Evolutionary conservation across 1,139 yeast genomes (phyloP).

Genomic region (Saccharomyces pastorianus): DNA sequence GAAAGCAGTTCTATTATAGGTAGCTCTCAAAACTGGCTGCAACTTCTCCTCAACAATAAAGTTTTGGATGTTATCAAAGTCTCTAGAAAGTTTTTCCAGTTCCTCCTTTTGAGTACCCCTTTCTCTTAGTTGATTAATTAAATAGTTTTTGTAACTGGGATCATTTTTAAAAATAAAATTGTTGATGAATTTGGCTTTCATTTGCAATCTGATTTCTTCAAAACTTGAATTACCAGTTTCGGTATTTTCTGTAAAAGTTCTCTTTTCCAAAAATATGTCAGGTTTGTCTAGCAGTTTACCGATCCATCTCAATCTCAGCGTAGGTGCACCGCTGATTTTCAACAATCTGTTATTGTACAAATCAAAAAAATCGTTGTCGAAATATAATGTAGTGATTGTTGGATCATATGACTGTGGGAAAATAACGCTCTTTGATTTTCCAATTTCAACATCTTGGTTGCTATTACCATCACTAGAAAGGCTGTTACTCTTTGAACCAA

Average conservation of each 20-base stretch:
- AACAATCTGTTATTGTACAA: conserved; percentile 78
- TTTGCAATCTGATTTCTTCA: conserved; percentile 42
- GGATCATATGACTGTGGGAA: conserved; percentile 54
- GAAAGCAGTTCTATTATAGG: conserved; percentile 88
- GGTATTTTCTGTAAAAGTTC: conserved; percentile 51
- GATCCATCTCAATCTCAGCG: conserved; percentile 84
- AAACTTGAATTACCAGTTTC: conserved; percentile 44
- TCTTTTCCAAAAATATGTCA: conserved; percentile 73
- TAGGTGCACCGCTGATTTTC: conserved; percentile 60
- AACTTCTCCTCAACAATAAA: conserved; percentile 60
- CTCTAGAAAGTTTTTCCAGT: conserved; percentile 45
- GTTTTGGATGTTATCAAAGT: conserved; percentile 51
- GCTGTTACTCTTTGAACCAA: conserved; percentile 31
- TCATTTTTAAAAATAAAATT: conserved; percentile 47
- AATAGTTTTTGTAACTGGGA: conserved; percentile 39
- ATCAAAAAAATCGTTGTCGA: conserved; percentile 77
- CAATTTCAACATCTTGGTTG: conserved; percentile 33
- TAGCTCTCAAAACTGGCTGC: conserved; percentile 83
- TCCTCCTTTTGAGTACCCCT: conserved; percentile 45
- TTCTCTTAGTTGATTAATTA: conserved; percentile 46
- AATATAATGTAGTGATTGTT: conserved; percentile 75
- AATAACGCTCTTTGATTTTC: conserved; percentile 7
- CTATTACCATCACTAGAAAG: conserved; percentile 29
- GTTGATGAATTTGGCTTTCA: conserved; percentile 74
- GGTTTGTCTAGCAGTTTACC: conserved; percentile 73